phyloP scores from a whole-genome alignment of 2,329 filamentous ascomycete species.

The Drechslerella stenobrocha region DNA sequence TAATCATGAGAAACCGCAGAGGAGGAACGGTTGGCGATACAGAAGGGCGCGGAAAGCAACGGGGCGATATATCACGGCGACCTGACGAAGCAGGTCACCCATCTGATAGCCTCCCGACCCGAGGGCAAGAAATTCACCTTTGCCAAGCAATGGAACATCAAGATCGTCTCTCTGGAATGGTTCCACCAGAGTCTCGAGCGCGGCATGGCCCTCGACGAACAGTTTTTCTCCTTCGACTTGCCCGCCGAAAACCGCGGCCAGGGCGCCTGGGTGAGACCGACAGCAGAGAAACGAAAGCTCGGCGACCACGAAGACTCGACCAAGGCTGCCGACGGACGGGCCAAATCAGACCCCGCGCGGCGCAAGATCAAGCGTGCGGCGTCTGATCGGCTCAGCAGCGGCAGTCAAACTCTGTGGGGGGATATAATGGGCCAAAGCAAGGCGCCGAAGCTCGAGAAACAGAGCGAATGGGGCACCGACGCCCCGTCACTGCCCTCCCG shows the following conservation, averaged over 20 bases:
- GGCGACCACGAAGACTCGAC: slow-evolving; percentile 58
- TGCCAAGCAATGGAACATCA: slow-evolving; percentile 79
- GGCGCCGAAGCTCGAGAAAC: slow-evolving; percentile 50
- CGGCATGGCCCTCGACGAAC: slow-evolving; percentile 87
- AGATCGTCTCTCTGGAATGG: slow-evolving; percentile 81
- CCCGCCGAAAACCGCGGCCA: slow-evolving; percentile 70
- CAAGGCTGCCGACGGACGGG: slow-evolving; percentile 28
- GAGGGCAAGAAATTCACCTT: slow-evolving; percentile 88
- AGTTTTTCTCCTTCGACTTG: slow-evolving; percentile 74
- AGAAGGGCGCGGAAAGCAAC: slow-evolving; percentile 67
- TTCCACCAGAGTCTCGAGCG: slow-evolving; percentile 77
- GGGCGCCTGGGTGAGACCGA: slow-evolving; percentile 56
- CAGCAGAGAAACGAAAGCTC: slow-evolving; percentile 67
- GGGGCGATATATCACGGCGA: slow-evolving; percentile 87
- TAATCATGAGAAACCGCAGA: slow-evolving; percentile 51
- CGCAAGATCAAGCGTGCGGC: slow-evolving; percentile 85
- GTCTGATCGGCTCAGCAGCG: slow-evolving; percentile 77
- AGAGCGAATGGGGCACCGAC: slow-evolving; percentile 52
- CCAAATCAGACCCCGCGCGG: slow-evolving; percentile 59
- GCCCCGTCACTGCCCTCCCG: slow-evolving; percentile 11
- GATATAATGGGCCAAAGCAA: slow-evolving; percentile 69
- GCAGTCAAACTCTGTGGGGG: slow-evolving; percentile 84
- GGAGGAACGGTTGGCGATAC: slow-evolving; percentile 69
- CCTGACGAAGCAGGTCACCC: slow-evolving; percentile 80
- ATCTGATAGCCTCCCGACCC: slow-evolving; percentile 77